Base-by-base conservation (phyloP, 257 asterid species). In the Capsicum rhomboideum region DNA sequence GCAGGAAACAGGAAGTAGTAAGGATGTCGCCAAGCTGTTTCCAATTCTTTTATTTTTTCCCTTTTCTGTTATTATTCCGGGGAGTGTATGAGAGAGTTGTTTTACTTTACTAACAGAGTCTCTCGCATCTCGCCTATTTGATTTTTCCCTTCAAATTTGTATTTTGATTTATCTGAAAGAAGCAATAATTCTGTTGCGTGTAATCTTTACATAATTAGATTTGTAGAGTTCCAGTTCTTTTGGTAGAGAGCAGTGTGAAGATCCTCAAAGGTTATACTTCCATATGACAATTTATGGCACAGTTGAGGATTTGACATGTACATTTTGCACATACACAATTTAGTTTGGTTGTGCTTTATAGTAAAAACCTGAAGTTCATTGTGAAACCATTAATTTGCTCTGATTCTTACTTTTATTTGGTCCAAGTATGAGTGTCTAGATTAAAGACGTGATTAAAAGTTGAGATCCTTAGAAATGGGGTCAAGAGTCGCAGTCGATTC, bases 111-210 rank as follows among this genome's bases (percentile, higher is more conserved):
- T 75, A 67, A 83, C 66, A 77, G 26, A 4, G 28, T 9, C 46
- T 50, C 74, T 50, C 49, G 44, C 80, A 0, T 53, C 44, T 8
- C 26, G 46, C 59, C 46, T 20, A 10, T 74, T 40, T 78, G 69
- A 61, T 40, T 37, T 55, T 18, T 26, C 64, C 66, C 75, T 44
- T 9, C 42, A 54, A 66, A 80, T 58, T 53, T 86, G 80, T 80
- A 82, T 74, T 42, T 61, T 78, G 46, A 83, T 80, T 68, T 85
- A 87, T 83, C 74, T 83, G 71, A 83, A 74, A 83, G 40, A 75
- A 87, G 92, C 98, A 93, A 92, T 90, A 80, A 81, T 86, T 88
- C 91, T 83, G 89, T 93, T 92, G 91, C 96, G 83, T 88, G 87
- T 87, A 86, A 77, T 78, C 79, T 85, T 86, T 85, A 82, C 69